Evolutionary conservation across 116 monocot species (phyloP).

Genomic region (Iris pallida): DNA sequence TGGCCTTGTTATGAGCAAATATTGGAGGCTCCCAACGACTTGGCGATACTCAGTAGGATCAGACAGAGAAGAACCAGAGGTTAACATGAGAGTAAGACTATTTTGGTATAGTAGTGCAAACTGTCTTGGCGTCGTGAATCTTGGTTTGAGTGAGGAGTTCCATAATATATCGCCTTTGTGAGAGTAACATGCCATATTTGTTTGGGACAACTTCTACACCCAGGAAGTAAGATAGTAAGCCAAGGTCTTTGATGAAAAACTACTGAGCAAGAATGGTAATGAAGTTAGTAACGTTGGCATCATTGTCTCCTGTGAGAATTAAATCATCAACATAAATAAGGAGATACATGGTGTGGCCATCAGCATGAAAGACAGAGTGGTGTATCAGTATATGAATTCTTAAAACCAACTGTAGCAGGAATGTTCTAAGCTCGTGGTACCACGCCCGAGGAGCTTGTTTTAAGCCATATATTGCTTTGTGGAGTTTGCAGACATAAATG

Average conservation of each 20-base stretch:
- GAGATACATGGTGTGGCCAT: background rate
- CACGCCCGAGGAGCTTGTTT: constrained; percentile 3
- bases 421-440: background rate
- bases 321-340: constrained; percentile 1
- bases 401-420: background rate
- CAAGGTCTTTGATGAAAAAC: constrained; percentile 5
- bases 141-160: background rate
- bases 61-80: background rate
- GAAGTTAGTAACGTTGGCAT: background rate
- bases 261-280: background rate
- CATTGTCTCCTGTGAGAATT: constrained; percentile 3
- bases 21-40: background rate
- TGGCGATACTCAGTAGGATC: background rate
- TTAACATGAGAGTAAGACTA: background rate
- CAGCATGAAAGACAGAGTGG: background rate
- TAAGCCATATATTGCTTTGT: background rate
- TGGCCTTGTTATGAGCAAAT: background rate
- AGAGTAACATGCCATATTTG: background rate
- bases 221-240: background rate
- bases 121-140: background rate
- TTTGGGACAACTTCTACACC: constrained; percentile 2
- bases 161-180: background rate
- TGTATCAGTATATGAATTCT: background rate
- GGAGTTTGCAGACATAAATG: background rate
- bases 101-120: too few species aligned